These are phyloP conservation scores for Phytopythium cucurbitacearum DNA, from an alignment of 352 stramenopile genomes.

Conservation along the genomic window DNA sequence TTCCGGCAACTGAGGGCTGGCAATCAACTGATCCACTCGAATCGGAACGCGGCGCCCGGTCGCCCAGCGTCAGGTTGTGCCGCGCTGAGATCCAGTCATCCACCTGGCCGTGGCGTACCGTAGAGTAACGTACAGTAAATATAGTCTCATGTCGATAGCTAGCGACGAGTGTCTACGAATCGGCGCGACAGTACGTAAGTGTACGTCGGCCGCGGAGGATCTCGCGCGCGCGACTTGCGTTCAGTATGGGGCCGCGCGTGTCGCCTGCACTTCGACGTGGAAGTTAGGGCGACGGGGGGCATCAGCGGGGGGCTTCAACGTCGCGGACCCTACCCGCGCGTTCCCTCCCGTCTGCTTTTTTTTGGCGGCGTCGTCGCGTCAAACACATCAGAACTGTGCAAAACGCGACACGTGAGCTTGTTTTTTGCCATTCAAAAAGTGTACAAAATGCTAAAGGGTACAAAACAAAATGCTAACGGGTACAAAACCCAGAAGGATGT, in stretches of 20 bases:
- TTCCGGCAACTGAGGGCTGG: background rate
- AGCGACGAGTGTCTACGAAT: too few relatives aligned
- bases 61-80: too few relatives aligned
- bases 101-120: too few relatives aligned
- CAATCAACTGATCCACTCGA: background rate
- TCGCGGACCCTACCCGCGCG: constrained; percentile 1
- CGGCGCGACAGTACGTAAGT: background rate
- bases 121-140: too few relatives aligned
- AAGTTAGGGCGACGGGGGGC: constrained; percentile 8
- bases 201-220: background rate
- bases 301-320: constrained; percentile 10
- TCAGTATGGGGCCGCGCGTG: background rate
- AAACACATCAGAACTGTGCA: background rate
- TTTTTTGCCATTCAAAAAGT: too few relatives aligned
- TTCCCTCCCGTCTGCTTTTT: background rate
- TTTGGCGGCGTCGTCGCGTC: background rate
- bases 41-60: too few relatives aligned
- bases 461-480: background rate
- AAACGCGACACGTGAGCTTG: too few relatives aligned
- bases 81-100: too few relatives aligned
- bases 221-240: background rate
- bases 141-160: too few relatives aligned
- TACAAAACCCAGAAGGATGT: background rate
- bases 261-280: constrained; percentile 14
- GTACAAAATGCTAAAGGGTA: background rate